Conservation (phyloP, 129 eudicot genomes). For the Calendula officinalis region DNA sequence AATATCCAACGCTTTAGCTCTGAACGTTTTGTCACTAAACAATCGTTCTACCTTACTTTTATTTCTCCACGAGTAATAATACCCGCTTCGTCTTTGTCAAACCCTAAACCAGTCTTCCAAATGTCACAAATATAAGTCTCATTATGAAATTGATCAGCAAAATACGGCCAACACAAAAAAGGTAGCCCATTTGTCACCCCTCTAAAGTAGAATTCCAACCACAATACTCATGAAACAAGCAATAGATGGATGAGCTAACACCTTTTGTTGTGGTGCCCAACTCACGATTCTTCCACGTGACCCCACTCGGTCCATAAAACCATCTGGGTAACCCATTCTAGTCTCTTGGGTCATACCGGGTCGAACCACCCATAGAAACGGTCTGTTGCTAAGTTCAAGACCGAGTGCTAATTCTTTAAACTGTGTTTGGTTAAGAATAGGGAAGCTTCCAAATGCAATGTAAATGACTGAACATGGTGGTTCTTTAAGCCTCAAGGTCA, state of each 20-base stretch:
- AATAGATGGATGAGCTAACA: slow-evolving; percentile 21
- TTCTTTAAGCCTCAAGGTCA: too few species aligned
- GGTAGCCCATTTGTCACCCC: slow-evolving; percentile 51
- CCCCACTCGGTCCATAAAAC: slow-evolving; percentile 32
- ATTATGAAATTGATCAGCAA: slow-evolving; percentile 50
- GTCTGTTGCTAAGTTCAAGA: slow-evolving; percentile 40
- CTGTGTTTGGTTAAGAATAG: slow-evolving; percentile 32
- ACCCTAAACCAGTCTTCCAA: slow-evolving; percentile 48
- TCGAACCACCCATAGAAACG: slow-evolving; percentile 54
- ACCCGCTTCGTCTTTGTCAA: slow-evolving; percentile 38
- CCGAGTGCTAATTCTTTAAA: slow-evolving; percentile 48
- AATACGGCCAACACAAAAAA: slow-evolving; percentile 66
- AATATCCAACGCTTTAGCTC: slow-evolving; percentile 34
- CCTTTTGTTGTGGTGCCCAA: slow-evolving; percentile 38
- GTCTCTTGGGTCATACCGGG: slow-evolving; percentile 20
- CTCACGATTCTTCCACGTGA: slow-evolving; percentile 34
- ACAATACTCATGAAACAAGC: not conserved
- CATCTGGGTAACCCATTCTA: slow-evolving; percentile 23
- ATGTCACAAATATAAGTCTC: slow-evolving; percentile 46
- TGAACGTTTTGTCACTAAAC: slow-evolving; percentile 23
- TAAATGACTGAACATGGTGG: slow-evolving; percentile 35
- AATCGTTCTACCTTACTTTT: slow-evolving; percentile 38
- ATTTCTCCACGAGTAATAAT: slow-evolving; percentile 38
- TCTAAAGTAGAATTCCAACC: slow-evolving; percentile 3
- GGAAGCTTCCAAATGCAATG: slow-evolving; percentile 51